Evolutionary conservation across 2,329 filamentous ascomycete species (phyloP).

Genomic region (Hypoxylon sp.): DNA sequence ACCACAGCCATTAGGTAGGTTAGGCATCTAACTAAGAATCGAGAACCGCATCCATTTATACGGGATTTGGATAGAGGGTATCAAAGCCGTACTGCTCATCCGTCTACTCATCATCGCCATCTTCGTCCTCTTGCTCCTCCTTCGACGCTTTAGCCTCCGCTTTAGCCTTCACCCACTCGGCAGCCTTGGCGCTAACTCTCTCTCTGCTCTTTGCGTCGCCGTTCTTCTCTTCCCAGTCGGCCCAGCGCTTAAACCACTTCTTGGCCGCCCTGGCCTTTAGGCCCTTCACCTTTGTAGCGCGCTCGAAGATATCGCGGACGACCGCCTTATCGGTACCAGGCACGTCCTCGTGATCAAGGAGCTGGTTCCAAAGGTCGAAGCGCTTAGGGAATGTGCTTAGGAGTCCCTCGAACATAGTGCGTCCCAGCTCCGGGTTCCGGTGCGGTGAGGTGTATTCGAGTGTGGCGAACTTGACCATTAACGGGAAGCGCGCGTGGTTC

Average conservation of each 20-base stretch:
- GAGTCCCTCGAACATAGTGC: conserved; percentile 93
- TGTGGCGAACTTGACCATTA: conserved; percentile 89
- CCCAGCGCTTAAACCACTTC: conserved; percentile 93
- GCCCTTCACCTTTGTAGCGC: conserved; percentile 76
- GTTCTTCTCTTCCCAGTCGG: conserved; percentile 84
- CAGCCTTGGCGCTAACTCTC: conserved; percentile 77
- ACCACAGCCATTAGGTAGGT: background rate
- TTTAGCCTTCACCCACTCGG: conserved; percentile 74
- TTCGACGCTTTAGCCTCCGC: conserved; percentile 57
- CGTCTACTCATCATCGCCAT: conserved; percentile 50
- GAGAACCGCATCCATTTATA: background rate
- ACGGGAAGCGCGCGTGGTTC: conserved; percentile 75
- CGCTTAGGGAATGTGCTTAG: conserved; percentile 89
- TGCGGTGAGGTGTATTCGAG: conserved; percentile 89
- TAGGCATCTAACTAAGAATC: background rate
- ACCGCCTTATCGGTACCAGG: conserved; percentile 65
- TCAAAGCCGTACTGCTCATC: background rate
- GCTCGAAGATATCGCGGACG: conserved; percentile 85
- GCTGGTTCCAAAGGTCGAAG: conserved; percentile 92
- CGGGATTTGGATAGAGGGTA: background rate
- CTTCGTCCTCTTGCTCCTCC: conserved; percentile 53
- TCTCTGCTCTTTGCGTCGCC: conserved; percentile 79
- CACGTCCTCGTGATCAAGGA: conserved; percentile 84
- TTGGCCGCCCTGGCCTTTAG: conserved; percentile 87
- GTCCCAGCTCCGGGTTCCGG: conserved; percentile 89